Evolutionary conservation across 441 rosid species (phyloP).

Genomic region (Arabidopsis lyrata): DNA sequence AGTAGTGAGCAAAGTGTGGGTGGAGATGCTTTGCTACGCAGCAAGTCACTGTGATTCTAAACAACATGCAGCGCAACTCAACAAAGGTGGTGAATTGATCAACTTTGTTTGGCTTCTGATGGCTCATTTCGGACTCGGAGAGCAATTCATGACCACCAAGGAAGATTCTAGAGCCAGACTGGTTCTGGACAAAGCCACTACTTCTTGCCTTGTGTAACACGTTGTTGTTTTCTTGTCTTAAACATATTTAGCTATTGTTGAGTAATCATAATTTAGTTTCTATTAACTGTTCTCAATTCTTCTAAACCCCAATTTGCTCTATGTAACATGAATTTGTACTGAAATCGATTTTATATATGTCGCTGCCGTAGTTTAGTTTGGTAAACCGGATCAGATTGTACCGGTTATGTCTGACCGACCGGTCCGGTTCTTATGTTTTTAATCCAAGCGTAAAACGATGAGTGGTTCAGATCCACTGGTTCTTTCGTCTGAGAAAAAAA

Average conservation of each 20-base stretch:
- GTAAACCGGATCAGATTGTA: constrained; percentile 9
- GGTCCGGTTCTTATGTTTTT: neutral
- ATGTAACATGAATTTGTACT: no score
- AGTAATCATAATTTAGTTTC: neutral
- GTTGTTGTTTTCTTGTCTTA: neutral
- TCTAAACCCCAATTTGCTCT: neutral
- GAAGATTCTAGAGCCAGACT: constrained; percentile 55
- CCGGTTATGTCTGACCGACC: neutral
- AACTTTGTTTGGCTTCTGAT: constrained; percentile 65
- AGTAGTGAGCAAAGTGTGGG: constrained; percentile 56
- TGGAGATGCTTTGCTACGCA: constrained; percentile 60
- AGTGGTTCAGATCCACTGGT: neutral
- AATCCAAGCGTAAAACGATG: neutral
- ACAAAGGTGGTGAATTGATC: constrained; percentile 63
- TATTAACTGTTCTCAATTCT: neutral
- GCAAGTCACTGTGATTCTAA: constrained; percentile 54
- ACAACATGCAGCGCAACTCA: constrained; percentile 58
- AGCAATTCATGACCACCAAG: constrained; percentile 51
- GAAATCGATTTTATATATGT: neutral
- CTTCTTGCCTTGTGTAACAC: constrained; percentile 19
- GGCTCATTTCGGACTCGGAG: constrained; percentile 64
- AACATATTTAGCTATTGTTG: neutral
- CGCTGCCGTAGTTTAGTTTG: constrained; percentile 1
- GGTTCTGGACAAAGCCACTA: constrained; percentile 36
- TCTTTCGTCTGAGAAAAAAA: neutral